Evolutionary conservation across 106 monocot species (phyloP).

Genomic region (Acanthochlamys bracteata): DNA sequence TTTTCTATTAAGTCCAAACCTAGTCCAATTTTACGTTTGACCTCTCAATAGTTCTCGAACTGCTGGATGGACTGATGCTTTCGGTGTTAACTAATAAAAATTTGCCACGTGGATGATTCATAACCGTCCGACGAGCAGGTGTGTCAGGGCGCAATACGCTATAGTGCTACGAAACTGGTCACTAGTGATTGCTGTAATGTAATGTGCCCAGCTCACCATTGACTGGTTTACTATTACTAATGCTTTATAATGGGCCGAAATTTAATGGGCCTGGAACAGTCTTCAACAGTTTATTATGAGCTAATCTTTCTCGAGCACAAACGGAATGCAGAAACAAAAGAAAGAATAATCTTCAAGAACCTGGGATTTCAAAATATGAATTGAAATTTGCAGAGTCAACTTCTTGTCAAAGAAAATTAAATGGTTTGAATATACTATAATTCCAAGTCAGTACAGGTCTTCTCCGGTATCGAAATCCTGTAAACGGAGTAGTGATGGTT

Average conservation of each 20-base stretch:
- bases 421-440: too few relatives aligned
- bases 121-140: not conserved
- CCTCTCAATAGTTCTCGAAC: not conserved
- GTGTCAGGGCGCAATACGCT: constrained; percentile 9
- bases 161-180: not conserved
- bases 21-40: not conserved
- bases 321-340: too few relatives aligned
- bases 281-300: too few relatives aligned
- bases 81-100: not conserved
- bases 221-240: not conserved
- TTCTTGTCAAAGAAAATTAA: too few relatives aligned
- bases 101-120: constrained; percentile 8
- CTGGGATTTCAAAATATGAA: too few relatives aligned
- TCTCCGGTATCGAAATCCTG: constrained; percentile 45
- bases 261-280: too few relatives aligned
- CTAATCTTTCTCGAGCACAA: too few relatives aligned
- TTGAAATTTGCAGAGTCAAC: too few relatives aligned
- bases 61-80: not conserved
- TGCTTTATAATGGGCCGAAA: not conserved
- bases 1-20: not conserved
- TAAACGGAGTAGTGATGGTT: constrained; percentile 65
- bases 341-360: too few relatives aligned
- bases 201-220: too few relatives aligned
- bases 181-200: not conserved
- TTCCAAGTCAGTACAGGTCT: constrained; percentile 11